Evolutionary conservation across 345 rosid species (phyloP), one percentile per base, ranked within the genome.

Genomic region (Arabis alpina): DNA sequence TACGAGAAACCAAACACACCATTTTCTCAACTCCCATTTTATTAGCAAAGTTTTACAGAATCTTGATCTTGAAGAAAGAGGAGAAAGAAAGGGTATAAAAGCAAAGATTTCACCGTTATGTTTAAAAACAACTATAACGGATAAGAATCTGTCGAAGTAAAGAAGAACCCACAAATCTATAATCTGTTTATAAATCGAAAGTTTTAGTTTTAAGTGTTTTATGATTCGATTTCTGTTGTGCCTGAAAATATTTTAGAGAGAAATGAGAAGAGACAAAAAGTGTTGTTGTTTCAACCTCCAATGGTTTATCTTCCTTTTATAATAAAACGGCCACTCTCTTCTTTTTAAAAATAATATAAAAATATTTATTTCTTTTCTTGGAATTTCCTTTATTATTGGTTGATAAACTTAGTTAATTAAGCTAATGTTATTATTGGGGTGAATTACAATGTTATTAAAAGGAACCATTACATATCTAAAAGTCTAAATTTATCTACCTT

Each of bases 1-100:
- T 71, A 3, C 98, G 85, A 73, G 98, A 78, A 50, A 82, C 87
- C 82, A 86, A 59, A 69, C 95, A 91, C 64, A 76, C 79, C 86
- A 82, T 87, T 69, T 69, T 68, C 5, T 69, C 70, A 54, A 30
- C 65, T 37, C 43, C 78, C 73, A 74, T 67, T 74, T 60, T 5
- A 5, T 60, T 12, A 39, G 62, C 25, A 55, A 32, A 5, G 5
- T 1, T 32, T 32, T 5, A n/a, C n/a, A n/a, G n/a, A n/a, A 32
- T 32, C 36, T 32, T 32, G 36, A 30, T 61, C 25, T 14, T 34
- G 4, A 57, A 57, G n/a, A n/a, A n/a, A n/a, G n/a, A n/a, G n/a
- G n/a, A n/a, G n/a, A n/a, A n/a, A n/a, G n/a, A n/a, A n/a, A n/a
- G n/a, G n/a, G n/a, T n/a, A n/a, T n/a, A n/a, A n/a, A n/a, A n/a